Percentiles rank a stretch among this genome's conserved stretches.
These are phyloP conservation scores for Lactarius deliciosus DNA, from an alignment of 768 basidiomycete species.

Conservation along the genomic window DNA sequence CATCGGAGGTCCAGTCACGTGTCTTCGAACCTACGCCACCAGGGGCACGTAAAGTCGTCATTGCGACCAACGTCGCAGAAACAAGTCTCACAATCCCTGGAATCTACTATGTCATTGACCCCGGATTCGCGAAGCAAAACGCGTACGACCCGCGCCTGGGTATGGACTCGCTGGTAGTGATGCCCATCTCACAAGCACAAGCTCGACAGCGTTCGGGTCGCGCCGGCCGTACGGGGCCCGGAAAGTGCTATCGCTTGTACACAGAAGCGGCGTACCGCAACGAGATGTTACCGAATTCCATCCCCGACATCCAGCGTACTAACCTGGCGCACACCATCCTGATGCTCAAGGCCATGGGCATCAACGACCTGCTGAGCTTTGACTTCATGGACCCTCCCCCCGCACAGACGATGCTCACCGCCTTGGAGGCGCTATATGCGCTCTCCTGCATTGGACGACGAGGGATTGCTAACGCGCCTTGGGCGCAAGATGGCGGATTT, in stretches of 20 bases:
- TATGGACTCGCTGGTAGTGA: conserved; percentile 98
- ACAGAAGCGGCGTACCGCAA: conserved; percentile 98
- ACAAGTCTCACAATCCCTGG: conserved; percentile 98
- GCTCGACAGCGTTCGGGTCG: conserved; percentile 94
- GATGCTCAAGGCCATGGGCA: conserved; percentile 97
- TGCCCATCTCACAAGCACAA: conserved; percentile 98
- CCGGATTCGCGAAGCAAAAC: conserved; percentile 98
- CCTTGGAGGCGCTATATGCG: conserved; percentile 91
- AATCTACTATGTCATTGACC: conserved; percentile 98
- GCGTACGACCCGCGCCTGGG: conserved; percentile 96
- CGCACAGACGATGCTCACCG: conserved; percentile 94
- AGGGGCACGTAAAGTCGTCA: conserved; percentile 97
- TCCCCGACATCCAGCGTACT: conserved; percentile 96
- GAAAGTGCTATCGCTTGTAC: conserved; percentile 96
- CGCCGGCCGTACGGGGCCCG: conserved; percentile 96
- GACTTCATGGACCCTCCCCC: conserved; percentile 99
- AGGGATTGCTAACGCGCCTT: conserved; percentile 89
- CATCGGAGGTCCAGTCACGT: conserved; percentile 95
- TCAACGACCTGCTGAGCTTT: conserved; percentile 96
- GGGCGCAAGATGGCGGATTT: conserved; percentile 99
- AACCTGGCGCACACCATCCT: conserved; percentile 92
- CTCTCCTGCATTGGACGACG: conserved; percentile 95
- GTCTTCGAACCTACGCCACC: conserved; percentile 98
- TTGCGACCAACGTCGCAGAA: conserved; percentile 99
- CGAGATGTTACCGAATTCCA: conserved; percentile 97